These are phyloP conservation scores for Delitschia confertaspora DNA, from an alignment of 495 filamentous ascomycete species.

Conservation along the genomic window DNA sequence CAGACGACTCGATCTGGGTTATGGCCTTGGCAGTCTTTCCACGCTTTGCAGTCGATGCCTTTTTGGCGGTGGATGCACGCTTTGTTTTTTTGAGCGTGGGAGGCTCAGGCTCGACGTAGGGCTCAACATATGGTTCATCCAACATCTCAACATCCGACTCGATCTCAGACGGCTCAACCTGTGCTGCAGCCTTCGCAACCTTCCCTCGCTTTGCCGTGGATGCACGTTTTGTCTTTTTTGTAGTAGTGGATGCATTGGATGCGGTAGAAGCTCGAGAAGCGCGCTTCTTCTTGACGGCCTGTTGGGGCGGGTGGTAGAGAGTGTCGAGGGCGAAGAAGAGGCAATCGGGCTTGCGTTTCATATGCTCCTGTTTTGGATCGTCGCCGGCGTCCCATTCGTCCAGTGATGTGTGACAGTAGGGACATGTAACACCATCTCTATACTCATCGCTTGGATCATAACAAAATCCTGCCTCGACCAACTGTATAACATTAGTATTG, in stretches of 20 bases:
- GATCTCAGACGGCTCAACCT: no score
- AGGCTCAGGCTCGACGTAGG: no score
- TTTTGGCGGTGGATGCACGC: background rate
- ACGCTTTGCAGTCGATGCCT: conserved; percentile 1
- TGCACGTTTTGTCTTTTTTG: conserved; percentile 35
- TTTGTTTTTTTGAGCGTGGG: background rate
- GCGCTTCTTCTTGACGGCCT: conserved; percentile 18
- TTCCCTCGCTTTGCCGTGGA: conserved; percentile 24
- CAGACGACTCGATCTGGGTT: background rate
- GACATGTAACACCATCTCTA: conserved; percentile 76
- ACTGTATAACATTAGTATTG: conserved; percentile 42
- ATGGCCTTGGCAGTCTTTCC: background rate
- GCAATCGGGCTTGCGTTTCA: conserved; percentile 64
- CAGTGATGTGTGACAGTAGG: conserved; percentile 75
- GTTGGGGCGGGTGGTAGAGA: conserved; percentile 33
- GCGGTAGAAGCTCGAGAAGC: conserved; percentile 44
- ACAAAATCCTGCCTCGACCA: conserved; percentile 87
- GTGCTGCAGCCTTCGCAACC: background rate
- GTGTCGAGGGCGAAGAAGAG: conserved; percentile 61
- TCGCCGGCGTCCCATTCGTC: conserved; percentile 91
- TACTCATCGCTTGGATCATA: conserved; percentile 75
- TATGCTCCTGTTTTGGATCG: conserved; percentile 83
- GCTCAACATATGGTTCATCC: no score
- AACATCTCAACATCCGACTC: no score
- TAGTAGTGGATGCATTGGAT: conserved; percentile 43